phyloP scores from a whole-genome alignment of 768 basidiomycete genomes.

The Floccularia luteovirens region DNA sequence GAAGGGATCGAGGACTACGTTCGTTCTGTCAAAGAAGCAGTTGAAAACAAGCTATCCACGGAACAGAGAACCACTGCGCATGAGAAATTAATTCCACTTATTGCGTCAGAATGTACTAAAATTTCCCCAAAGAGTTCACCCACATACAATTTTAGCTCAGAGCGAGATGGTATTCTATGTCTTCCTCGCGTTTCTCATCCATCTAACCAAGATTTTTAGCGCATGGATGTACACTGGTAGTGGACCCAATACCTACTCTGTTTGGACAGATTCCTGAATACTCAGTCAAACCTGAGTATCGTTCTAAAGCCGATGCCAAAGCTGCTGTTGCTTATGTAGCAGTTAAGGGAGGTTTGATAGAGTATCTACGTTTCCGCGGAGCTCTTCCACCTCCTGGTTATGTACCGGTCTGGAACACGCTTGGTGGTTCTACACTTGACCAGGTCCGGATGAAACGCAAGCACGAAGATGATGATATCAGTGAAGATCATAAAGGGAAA shows the following conservation, averaged over 20 bases:
- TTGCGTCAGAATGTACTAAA: conserved; percentile 38
- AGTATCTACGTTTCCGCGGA: conserved; percentile 52
- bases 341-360: conserved; percentile 46
- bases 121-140: conserved; percentile 28
- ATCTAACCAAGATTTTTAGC: conserved; percentile 24
- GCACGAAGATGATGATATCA: not conserved
- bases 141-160: conserved; percentile 30
- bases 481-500: not conserved
- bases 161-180: conserved; percentile 39
- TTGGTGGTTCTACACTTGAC: conserved; percentile 16
- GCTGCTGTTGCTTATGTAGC: conserved; percentile 46
- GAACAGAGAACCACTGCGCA: conserved; percentile 35
- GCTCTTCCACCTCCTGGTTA: conserved; percentile 32
- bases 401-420: conserved; percentile 25
- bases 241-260: conserved; percentile 28
- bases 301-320: conserved; percentile 55
- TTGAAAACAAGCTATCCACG: conserved; percentile 39
- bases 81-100: conserved; percentile 34
- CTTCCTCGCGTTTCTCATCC: not conserved
- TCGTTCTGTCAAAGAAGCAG: conserved; percentile 29
- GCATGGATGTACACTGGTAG: conserved; percentile 42
- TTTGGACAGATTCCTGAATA: conserved; percentile 33
- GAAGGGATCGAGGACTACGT: conserved; percentile 53
- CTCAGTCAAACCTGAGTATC: conserved; percentile 39
- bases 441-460: conserved; percentile 9